phyloP scores from a whole-genome alignment of 306 rosid species.

The Rubus parviflorus region DNA sequence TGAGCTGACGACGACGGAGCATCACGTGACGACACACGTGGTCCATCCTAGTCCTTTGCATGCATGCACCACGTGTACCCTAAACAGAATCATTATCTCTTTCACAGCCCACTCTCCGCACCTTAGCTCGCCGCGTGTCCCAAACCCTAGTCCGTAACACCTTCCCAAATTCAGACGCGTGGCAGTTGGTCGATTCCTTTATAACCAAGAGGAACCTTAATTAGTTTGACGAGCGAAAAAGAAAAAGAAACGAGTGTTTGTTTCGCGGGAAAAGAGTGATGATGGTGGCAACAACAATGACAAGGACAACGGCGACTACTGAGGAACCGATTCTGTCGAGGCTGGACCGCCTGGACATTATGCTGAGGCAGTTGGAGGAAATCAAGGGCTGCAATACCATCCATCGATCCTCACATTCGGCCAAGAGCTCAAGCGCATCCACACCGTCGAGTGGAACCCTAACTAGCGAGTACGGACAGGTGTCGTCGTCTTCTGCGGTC shows the following conservation, averaged over 20 bases:
- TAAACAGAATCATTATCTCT: neutral
- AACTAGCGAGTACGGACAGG: constrained; percentile 34
- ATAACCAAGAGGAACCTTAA: neutral
- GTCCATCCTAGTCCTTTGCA: neutral
- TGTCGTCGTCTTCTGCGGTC: constrained; percentile 23
- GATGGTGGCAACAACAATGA: constrained; percentile 32
- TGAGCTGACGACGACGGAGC: neutral
- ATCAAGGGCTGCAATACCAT: constrained; percentile 26
- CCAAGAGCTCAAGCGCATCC: constrained; percentile 37
- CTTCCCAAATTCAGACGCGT: neutral
- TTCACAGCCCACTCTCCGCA: neutral
- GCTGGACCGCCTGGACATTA: constrained; percentile 64
- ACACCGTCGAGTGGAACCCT: constrained; percentile 44
- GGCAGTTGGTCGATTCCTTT: neutral
- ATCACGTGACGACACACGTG: neutral
- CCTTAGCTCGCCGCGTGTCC: neutral
- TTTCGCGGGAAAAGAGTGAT: constrained; percentile 30
- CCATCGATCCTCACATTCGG: constrained; percentile 18
- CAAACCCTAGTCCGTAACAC: neutral
- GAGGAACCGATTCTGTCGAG: constrained; percentile 67
- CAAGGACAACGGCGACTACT: neutral
- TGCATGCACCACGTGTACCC: neutral
- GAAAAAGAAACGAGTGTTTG: constrained; percentile 17
- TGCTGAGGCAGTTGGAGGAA: constrained; percentile 53
- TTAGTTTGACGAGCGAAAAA: neutral